Evolutionary conservation across 768 basidiomycete genomes (phyloP).

Genomic region (Strobilomyces confusus): DNA sequence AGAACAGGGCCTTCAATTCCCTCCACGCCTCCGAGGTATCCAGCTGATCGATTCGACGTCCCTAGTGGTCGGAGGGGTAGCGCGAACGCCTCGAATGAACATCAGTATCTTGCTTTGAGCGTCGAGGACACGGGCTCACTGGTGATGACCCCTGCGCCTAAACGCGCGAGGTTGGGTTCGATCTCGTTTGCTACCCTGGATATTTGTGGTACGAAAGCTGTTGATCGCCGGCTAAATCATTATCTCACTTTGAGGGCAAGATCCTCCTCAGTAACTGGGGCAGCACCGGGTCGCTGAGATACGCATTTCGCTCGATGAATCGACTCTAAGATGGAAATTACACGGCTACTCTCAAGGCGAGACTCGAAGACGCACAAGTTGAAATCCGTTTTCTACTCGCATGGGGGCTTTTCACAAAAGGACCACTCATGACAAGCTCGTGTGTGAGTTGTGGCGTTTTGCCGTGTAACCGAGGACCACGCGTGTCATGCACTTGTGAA

Average conservation of each 20-base stretch:
- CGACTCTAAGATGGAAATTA: slow-evolving; percentile 36
- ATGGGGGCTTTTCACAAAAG: slow-evolving; percentile 31
- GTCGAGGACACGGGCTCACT: slow-evolving; percentile 34
- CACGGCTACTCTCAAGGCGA: background rate
- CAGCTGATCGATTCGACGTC: slow-evolving; percentile 58
- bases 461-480: too few relatives aligned
- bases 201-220: background rate
- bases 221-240: background rate
- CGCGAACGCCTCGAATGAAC: slow-evolving; percentile 45
- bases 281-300: slow-evolving; percentile 57
- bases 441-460: too few relatives aligned
- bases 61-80: slow-evolving; percentile 73
- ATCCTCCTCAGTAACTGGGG: slow-evolving; percentile 56
- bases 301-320: slow-evolving; percentile 57
- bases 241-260: slow-evolving; percentile 43
- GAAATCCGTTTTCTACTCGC: slow-evolving; percentile 67
- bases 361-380: slow-evolving; percentile 38
- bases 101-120: background rate
- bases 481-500: too few relatives aligned
- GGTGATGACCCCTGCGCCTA: slow-evolving; percentile 54
- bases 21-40: slow-evolving; percentile 75
- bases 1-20: slow-evolving; percentile 54
- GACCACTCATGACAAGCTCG: too few relatives aligned
- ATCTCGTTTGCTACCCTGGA: slow-evolving; percentile 46
- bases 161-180: slow-evolving; percentile 54